These are phyloP conservation scores for Penicillium polonicum DNA, from an alignment of 2,329 filamentous ascomycete species.

Conservation along the genomic window DNA sequence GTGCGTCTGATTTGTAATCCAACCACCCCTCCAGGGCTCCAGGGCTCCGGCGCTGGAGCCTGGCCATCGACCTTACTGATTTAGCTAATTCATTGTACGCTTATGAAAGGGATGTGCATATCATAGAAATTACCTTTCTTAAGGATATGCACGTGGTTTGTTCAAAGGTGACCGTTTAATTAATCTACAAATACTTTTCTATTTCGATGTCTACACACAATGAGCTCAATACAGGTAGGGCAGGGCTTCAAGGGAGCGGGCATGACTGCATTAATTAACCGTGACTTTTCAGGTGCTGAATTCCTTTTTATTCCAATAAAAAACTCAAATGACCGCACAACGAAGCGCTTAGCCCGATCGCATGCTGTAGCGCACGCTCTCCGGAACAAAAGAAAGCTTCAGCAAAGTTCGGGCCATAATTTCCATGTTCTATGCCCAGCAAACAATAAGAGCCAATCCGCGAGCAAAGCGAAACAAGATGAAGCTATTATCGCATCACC, in stretches of 20 bases:
- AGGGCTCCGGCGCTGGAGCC: no score
- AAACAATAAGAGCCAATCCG: background rate
- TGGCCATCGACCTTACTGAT: background rate
- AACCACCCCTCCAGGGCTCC: background rate
- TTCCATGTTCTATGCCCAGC: background rate
- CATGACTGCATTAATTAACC: background rate
- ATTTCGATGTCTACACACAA: background rate
- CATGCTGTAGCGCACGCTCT: background rate
- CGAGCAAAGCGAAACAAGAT: background rate
- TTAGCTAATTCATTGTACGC: background rate
- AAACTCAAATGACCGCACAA: background rate
- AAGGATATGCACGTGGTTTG: background rate
- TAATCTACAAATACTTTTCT: background rate
- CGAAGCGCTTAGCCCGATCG: background rate
- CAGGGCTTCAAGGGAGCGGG: background rate
- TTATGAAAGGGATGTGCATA: background rate
- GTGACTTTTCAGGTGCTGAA: background rate
- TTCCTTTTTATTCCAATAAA: background rate
- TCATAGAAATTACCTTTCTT: background rate
- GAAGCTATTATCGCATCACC: background rate
- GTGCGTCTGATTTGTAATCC: background rate
- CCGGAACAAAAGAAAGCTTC: background rate
- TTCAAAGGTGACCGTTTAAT: background rate
- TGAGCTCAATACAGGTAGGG: background rate
- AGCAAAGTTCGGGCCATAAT: background rate